Evolutionary conservation across 768 basidiomycete species (phyloP), one percentile per base, ranked within the genome.

Genomic region (Mycena pura): DNA sequence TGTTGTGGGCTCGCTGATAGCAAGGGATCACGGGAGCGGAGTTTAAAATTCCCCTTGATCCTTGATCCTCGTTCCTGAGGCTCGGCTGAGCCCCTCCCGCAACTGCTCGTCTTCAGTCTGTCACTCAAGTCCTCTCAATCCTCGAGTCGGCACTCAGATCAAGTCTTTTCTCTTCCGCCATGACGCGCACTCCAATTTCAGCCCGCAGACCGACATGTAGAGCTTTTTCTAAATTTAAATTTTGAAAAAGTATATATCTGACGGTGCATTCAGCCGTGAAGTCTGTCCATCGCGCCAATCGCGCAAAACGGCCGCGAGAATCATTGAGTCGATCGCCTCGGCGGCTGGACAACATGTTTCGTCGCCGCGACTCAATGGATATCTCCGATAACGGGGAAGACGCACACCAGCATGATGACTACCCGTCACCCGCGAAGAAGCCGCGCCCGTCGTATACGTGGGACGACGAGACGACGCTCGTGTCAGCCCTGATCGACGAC

Each of bases 391-490:
- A 72, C 57, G 69, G 71, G 21, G 64, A 68, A 22, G 74, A 74
- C 10, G 34, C 53, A 29, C 29, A 39, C 29, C 22, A 47, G 22
- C 45, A 59, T 49, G 59, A 57, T 7, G 40, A 48, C 46, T 29
- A n/a, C 27, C 29, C 32, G 21, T 55, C 52, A 5, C 46, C 52
- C 13, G 25, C 22, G 10, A 34, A 45, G 43, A 63, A 38, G 46
- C 21, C 43, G 11, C 63, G 63, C 17, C 66, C 68, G 1, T 68
- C 73, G 22, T 84, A 84, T 67, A 69, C 72, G 29, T 86, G 84
- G 84, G 80, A 85, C 36, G 81, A 83, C 61, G 84, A 84, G 66
- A 72, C 69, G n/a, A 83, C 84, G 2, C 75, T 86, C 31, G 76
- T 84, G n/a, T 77, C 80, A 15, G 80, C 79, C 41, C 72, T 86